Base-by-base conservation (phyloP, 2,329 filamentous ascomycete genomes). In the Cladophialophora exuberans region DNA sequence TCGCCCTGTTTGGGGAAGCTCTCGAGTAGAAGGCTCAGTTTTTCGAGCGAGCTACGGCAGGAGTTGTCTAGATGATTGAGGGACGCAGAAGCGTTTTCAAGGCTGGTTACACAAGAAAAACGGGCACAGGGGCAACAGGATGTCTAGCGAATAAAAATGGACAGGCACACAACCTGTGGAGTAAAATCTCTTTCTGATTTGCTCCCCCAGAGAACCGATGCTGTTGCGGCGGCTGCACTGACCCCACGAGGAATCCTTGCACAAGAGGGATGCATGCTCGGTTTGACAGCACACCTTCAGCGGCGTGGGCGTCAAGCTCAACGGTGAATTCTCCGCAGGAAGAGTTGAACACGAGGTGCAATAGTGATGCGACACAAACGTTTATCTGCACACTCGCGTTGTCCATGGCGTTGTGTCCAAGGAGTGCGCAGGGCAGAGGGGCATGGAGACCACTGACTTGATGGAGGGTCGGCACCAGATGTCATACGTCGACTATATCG, bases 301-400 rank as follows among this genome's bases (percentile, higher is more conserved):
- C n/a, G 23, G 42, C 23, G 18, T 31, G 23, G 23, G 13, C 23
- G n/a, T 49, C 33, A 39, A 54, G 52, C 18, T 10, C 47, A 43
- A 49, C 46, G 46, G n/a, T 28, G 22, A 49, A 49, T 49, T 49
- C 33, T 49, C 46, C 46, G 26, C 44, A 54, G 52, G 7, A 22
- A 39, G 15, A 23, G 43, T 26, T 39, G 39, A 49, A 31, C 31
- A 50, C 52, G 46, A 55, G 52, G 11, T 45, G 38, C 38, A 38
- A 38, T 11, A 22, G 15, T n/a, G 15, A 42, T 42, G 39, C 39
- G 39, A 25, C 39, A 26, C 22, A 26, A 23, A n/a, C 13, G 11
- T 35, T 31, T 25, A 31, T 22, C 49, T 30, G 15, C 28, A 28
- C 17, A 42, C 3, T n/a, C 20, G 36, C 15, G 4, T n/a, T n/a